phyloP scores from a whole-genome alignment of 2,329 filamentous ascomycete genomes.

The Pseudocercospora fuligena region DNA sequence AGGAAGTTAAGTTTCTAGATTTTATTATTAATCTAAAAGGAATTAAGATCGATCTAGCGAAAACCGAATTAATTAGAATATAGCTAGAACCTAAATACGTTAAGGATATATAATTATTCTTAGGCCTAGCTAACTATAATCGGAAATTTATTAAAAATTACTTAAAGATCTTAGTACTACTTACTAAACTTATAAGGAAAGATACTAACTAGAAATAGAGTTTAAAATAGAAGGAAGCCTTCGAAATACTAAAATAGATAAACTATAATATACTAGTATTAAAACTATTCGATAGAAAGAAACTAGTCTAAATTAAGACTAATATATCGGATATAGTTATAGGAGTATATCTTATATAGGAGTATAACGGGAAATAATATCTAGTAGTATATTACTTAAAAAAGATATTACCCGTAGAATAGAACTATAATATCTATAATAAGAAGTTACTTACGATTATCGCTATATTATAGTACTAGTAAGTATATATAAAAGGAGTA shows the following conservation, averaged over 20 bases:
- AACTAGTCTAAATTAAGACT: slow-evolving; percentile 13
- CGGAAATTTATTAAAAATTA: neutral
- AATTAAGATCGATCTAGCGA: slow-evolving; percentile 24
- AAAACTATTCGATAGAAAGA: slow-evolving; percentile 15
- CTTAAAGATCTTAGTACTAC: neutral
- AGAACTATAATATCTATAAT: slow-evolving; percentile 23
- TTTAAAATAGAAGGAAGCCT: neutral
- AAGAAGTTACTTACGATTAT: neutral
- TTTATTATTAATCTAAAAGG: slow-evolving; percentile 25
- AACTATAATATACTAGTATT: slow-evolving; percentile 13
- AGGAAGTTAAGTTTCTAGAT: slow-evolving; percentile 24
- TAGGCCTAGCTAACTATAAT: slow-evolving; percentile 22
- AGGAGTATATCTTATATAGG: slow-evolving; percentile 17
- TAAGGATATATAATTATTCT: slow-evolving; percentile 29
- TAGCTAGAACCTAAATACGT: slow-evolving; percentile 21
- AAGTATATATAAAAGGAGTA: slow-evolving; percentile 5
- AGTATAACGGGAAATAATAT: slow-evolving; percentile 17
- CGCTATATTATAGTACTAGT: slow-evolving; percentile 8
- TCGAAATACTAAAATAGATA: neutral
- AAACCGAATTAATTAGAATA: slow-evolving; percentile 17
- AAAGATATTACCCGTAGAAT: slow-evolving; percentile 24
- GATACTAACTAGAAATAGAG: slow-evolving; percentile 1
- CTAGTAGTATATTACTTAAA: slow-evolving; percentile 25
- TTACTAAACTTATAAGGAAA: slow-evolving; percentile 1
- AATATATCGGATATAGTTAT: slow-evolving; percentile 20